Conservation (phyloP, 306 rosid genomes). For the Medicago lupulina region DNA sequence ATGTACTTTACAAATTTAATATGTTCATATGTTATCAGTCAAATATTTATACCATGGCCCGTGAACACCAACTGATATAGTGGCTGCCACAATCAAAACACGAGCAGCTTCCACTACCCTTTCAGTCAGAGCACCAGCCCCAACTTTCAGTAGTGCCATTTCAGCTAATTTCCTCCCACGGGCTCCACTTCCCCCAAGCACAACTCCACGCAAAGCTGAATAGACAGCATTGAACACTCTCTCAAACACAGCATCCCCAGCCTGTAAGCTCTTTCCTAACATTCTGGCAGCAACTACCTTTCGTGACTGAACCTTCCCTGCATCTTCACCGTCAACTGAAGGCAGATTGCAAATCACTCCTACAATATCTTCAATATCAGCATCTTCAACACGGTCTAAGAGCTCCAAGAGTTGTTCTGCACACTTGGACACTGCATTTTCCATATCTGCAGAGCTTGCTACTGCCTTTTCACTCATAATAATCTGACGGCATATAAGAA, state of each 20-base stretch:
- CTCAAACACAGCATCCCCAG: conserved; percentile 87
- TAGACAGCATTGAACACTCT: conserved; percentile 73
- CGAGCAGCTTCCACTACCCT: conserved; percentile 71
- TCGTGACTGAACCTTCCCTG: conserved; percentile 53
- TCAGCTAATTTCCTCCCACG: conserved; percentile 73
- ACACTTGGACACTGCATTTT: conserved; percentile 53
- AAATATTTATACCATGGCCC: conserved; percentile 79
- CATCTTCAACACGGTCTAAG: conserved; percentile 64
- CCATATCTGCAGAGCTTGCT: conserved; percentile 60
- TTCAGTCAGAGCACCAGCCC: conserved; percentile 61
- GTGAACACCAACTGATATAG: conserved; percentile 74
- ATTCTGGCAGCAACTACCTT: conserved; percentile 70
- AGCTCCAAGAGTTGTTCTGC: conserved; percentile 55
- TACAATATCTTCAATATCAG: conserved; percentile 70
- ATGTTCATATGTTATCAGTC: conserved; percentile 48
- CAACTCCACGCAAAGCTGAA: conserved; percentile 68
- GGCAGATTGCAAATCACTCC: conserved; percentile 61
- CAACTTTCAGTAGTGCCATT: conserved; percentile 75
- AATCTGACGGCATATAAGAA: conserved; percentile 84
- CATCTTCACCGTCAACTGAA: conserved; percentile 46
- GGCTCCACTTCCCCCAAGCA: conserved; percentile 77
- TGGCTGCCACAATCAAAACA: conserved; percentile 81
- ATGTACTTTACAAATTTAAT: conserved; percentile 34
- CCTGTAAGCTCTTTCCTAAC: conserved; percentile 82
- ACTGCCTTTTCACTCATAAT: conserved; percentile 66